Conservation (phyloP, 139 green algal species). For the Ettlia oleoabundans region DNA sequence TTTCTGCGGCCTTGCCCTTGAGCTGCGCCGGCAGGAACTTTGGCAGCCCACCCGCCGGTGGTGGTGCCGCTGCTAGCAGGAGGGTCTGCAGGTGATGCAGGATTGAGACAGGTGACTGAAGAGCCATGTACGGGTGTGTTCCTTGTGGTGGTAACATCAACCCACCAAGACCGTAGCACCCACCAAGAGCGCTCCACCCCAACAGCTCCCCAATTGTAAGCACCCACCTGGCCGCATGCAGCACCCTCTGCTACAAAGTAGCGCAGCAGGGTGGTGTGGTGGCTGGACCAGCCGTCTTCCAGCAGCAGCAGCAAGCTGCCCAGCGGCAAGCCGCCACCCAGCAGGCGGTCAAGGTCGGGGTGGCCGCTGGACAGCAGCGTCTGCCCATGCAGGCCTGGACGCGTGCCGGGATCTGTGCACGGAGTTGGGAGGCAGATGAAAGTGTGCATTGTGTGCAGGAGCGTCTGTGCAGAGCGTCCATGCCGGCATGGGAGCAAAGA, state of each 20-base stretch:
- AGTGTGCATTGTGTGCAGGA: no score
- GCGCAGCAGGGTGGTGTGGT: slow-evolving; percentile 72
- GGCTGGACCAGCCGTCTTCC: slow-evolving; percentile 67
- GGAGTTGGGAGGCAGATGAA: no score
- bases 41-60: not conserved
- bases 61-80: slow-evolving; percentile 3
- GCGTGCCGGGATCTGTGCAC: slow-evolving; percentile 73
- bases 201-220: no score
- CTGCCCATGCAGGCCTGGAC: slow-evolving; percentile 76
- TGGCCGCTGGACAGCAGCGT: slow-evolving; percentile 80
- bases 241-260: slow-evolving; percentile 83
- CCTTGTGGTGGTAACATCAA: no score
- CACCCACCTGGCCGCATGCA: slow-evolving; percentile 65
- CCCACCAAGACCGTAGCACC: no score
- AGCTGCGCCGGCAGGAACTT: slow-evolving; percentile 25
- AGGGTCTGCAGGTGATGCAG: slow-evolving; percentile 13
- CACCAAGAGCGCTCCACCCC: no score
- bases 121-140: no score
- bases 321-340: slow-evolving; percentile 79
- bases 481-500: not conserved
- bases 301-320: slow-evolving; percentile 70
- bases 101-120: not conserved
- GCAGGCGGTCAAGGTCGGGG: slow-evolving; percentile 75
- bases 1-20: not conserved
- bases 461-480: not conserved